Base-by-base conservation (phyloP, 805 yeast species). In the Metschnikowia lunata region DNA sequence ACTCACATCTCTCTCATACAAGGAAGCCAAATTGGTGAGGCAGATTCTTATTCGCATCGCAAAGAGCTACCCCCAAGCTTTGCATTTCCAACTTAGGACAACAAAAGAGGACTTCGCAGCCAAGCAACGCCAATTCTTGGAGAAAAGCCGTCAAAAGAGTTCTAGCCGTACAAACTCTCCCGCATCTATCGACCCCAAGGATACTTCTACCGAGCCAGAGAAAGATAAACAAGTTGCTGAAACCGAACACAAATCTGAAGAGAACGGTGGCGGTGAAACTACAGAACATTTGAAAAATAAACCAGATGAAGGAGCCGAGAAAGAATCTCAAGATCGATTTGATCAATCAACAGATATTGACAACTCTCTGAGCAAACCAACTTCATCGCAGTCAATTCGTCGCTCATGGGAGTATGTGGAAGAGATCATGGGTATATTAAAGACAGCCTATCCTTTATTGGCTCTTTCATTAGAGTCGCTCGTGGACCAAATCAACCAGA, bases 11-110 rank as follows among this genome's bases (percentile, higher is more conserved):
- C 71, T 93, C 48, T 87, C 97, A 1, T 96, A 89, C 55, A 85
- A 82, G 55, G 98, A 93, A 61, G 98, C 97, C 0, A 77, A 80
- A 44, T 74, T 89, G 62, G 97, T 91, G 2, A 83, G 96, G 48
- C 89, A 83, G 56, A 85, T 93, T 36, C 74, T 93, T 60, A 85
- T 89, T 42, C 76, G 93, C 52, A 93, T 93, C 59, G 99, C 99
- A 1, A 93, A 93, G 70, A 83, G 89, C 42, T 95, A 86, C 66
- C 99, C 99, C 1, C 99, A 93, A 66, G 97, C 99, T 0, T 74
- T 93, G 45, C 98, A 93, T 59, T 93, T 90, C 82, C 97, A 90
- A 58, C 73, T 93, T 55, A 75, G 99, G 45, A 93, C 99, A 1
- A 88, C 98, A 0, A 87, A 86, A 60, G 99, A 93, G 60, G 99